Percentiles rank a stretch among this genome's conserved stretches.
Evolutionary conservation across 2,329 filamentous ascomycete species (phyloP).

Genomic region (Apiospora saccharicola): DNA sequence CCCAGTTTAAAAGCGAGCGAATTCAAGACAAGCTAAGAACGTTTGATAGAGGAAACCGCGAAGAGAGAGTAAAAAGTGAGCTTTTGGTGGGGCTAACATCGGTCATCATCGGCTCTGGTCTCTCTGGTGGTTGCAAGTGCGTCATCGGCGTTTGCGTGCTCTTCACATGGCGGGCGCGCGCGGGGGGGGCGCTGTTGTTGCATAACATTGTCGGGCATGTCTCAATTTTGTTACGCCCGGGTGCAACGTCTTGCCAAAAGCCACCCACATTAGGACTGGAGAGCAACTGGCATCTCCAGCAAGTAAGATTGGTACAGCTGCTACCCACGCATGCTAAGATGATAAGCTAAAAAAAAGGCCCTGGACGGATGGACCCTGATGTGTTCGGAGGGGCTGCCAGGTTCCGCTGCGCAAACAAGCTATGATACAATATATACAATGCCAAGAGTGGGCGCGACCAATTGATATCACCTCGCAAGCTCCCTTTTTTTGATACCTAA

Average conservation of each 20-base stretch:
- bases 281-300: not conserved
- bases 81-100: not conserved
- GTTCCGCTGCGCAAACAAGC: not conserved
- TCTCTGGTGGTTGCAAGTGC: not conserved
- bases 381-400: not conserved
- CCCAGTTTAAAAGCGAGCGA: conserved; percentile 13
- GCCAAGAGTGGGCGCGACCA: conserved; percentile 16
- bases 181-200: not conserved
- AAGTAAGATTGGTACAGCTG: not conserved
- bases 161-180: conserved; percentile 1
- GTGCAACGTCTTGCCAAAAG: not conserved
- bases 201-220: not conserved
- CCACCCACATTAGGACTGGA: not conserved
- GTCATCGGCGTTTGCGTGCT: not conserved
- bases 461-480: not conserved
- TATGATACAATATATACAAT: conserved; percentile 5
- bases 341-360: not conserved
- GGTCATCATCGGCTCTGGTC: conserved; percentile 9
- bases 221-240: not conserved
- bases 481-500: not conserved
- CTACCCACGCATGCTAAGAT: not conserved
- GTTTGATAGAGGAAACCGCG: not conserved
- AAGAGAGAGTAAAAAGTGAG: not conserved
- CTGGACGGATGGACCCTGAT: conserved; percentile 3
- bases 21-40: not conserved